A percentile compares a stretch with the other conserved stretches of the same genome.
These are phyloP conservation scores for Phytophthora agathidicida DNA, from an alignment of 352 stramenopile genomes.

Conservation along the genomic window DNA sequence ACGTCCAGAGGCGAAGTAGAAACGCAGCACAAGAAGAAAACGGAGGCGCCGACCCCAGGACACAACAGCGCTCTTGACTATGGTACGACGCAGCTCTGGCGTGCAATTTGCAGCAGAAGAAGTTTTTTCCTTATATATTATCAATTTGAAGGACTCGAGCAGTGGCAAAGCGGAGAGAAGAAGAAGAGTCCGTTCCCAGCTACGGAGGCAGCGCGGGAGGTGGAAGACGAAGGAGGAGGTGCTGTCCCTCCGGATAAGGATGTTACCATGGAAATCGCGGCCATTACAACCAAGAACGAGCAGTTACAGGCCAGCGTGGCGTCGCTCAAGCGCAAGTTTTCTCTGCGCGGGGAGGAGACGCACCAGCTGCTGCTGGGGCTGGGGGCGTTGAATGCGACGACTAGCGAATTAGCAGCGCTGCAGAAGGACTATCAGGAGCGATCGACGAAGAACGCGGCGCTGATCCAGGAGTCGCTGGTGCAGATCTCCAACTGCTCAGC, in stretches of 20 bases:
- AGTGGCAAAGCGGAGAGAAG: constrained; percentile 2
- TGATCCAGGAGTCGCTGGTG: constrained; percentile 58
- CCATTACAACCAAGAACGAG: constrained; percentile 44
- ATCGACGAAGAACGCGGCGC: constrained; percentile 47
- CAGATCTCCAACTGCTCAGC: constrained; percentile 59
- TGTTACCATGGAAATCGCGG: constrained; percentile 28
- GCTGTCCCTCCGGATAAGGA: neutral
- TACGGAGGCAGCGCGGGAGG: neutral
- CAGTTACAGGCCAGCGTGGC: constrained; percentile 48
- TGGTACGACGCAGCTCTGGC: constrained; percentile 16
- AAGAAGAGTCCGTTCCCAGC: constrained; percentile 10
- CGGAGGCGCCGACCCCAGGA: constrained; percentile 5
- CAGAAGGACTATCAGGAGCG: constrained; percentile 56
- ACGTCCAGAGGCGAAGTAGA: constrained; percentile 10
- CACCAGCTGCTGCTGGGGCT: constrained; percentile 42
- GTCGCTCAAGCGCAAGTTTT: constrained; percentile 45
- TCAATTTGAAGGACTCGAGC: neutral
- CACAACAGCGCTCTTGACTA: neutral
- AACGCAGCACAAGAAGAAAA: constrained; percentile 22
- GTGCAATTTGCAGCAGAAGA: neutral
- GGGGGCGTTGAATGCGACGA: constrained; percentile 43
- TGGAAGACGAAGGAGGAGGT: constrained; percentile 11
- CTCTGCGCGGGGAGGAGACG: constrained; percentile 40
- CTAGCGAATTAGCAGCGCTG: constrained; percentile 44
- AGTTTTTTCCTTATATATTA: neutral